phyloP scores from a whole-genome alignment of 805 yeast species.

The Yarrowia deformans region DNA sequence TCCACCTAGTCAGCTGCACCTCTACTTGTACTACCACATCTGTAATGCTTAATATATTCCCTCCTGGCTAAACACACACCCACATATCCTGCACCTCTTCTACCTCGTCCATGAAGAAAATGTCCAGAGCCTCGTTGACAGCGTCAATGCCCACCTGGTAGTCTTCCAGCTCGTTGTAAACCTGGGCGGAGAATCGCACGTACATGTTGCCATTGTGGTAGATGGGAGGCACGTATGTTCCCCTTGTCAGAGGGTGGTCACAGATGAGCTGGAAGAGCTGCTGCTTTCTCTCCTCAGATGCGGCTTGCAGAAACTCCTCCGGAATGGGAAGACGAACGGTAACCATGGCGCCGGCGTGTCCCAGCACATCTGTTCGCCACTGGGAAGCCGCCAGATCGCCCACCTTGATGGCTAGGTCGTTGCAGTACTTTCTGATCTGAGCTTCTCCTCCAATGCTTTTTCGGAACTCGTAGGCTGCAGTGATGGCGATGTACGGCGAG shows the following conservation, averaged over 20 bases:
- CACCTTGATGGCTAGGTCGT: slow-evolving; percentile 56
- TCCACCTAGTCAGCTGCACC: too few species aligned
- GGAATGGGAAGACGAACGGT: slow-evolving; percentile 54
- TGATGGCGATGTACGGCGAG: slow-evolving; percentile 55
- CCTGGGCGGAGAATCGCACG: slow-evolving; percentile 65
- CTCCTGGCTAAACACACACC: slow-evolving; percentile 11
- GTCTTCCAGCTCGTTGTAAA: slow-evolving; percentile 65
- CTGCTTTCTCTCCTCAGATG: slow-evolving; percentile 43
- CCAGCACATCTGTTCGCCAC: slow-evolving; percentile 55
- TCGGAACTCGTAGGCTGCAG: slow-evolving; percentile 60
- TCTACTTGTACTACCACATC: too few species aligned
- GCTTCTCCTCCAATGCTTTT: slow-evolving; percentile 68
- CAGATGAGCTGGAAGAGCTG: slow-evolving; percentile 18
- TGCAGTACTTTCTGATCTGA: slow-evolving; percentile 58
- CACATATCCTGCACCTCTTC: slow-evolving; percentile 28
- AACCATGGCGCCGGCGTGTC: slow-evolving; percentile 55
- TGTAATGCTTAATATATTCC: slow-evolving; percentile 6
- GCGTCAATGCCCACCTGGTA: slow-evolving; percentile 57
- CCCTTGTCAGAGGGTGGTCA: slow-evolving; percentile 43
- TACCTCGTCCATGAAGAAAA: slow-evolving; percentile 37
- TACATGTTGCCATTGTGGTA: slow-evolving; percentile 55
- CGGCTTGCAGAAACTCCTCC: slow-evolving; percentile 41
- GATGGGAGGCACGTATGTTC: slow-evolving; percentile 59
- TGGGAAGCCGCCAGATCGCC: slow-evolving; percentile 53
- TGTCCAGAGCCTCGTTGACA: slow-evolving; percentile 50